Evolutionary conservation across 805 yeast species (phyloP), one percentile per base, ranked within the genome.

Genomic region (Kodamaea leandrae): DNA sequence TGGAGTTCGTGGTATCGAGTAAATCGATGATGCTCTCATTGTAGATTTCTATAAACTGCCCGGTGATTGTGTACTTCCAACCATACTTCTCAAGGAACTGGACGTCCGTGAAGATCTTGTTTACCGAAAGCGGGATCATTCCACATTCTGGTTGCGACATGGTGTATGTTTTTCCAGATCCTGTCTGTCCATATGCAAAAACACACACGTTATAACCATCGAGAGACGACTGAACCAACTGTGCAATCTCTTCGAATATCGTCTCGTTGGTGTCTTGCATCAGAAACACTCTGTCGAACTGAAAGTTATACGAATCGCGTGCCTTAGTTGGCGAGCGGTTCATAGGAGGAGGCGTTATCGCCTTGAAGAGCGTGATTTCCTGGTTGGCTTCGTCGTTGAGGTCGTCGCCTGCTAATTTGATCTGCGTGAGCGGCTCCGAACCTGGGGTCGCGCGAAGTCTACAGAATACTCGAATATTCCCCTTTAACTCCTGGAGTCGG

Each of bases 111-210:
- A 88, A 88, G 4, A 91, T 83, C 52, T 82, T 84, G 12, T 66
- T 60, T 10, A 90, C 72, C 0, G 96, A 84, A 13, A 77, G 68
- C 1, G 95, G 88, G 24, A 89, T 87, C 68, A 91, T 78, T 12
- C 99, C 98, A 53, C 83, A 83, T 1, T 61, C 53, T 0, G 76
- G 64, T 42, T 66, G 65, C 2, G 89, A 76, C 98, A 91, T 93
- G 0, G 99, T 93, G 58, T 64, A 82, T 0, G 98, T 91, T 58
- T 91, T 91, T 3, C 99, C 99, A 0, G 97, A 66, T 76, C 87
- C 63, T 0, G 99, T 93, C 61, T 91, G 99, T 1, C 99, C 99
- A 59, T 93, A 91, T 4, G 96, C 96, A 62, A 89, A 89, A 1
- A 93, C 86, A 60, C 97, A 89, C 2, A 89, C 96, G 51, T 88